These are phyloP conservation scores for Globisporangium alternatum DNA, from an alignment of 352 stramenopile genomes.

Conservation along the genomic window DNA sequence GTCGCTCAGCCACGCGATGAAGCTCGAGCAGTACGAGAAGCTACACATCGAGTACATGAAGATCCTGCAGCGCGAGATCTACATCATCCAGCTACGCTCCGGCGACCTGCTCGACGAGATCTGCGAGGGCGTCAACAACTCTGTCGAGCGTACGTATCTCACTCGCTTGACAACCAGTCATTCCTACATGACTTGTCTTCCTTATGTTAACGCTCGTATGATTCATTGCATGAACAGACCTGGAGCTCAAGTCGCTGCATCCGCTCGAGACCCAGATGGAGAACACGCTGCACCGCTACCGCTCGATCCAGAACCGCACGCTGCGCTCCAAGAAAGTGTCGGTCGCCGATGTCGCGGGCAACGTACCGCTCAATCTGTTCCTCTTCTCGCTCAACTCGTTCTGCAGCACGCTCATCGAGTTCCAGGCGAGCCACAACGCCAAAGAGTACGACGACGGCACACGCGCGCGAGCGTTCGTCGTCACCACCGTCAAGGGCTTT, in stretches of 20 bases:
- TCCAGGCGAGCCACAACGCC: constrained; percentile 32
- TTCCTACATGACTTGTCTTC: background rate
- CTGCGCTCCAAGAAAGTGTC: constrained; percentile 25
- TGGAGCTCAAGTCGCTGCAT: constrained; percentile 29
- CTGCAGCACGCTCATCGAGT: constrained; percentile 41
- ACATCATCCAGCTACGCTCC: constrained; percentile 39
- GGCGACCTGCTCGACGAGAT: constrained; percentile 42
- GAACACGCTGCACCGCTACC: constrained; percentile 35
- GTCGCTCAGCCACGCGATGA: constrained; percentile 43
- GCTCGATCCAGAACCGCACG: constrained; percentile 34
- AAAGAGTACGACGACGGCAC: constrained; percentile 28
- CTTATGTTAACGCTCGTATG: background rate
- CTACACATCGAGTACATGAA: constrained; percentile 47
- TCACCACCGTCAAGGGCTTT: constrained; percentile 25
- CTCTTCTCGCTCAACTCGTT: constrained; percentile 51
- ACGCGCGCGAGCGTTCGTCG: constrained; percentile 19
- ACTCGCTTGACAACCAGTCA: background rate
- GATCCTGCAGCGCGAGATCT: constrained; percentile 44
- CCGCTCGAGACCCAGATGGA: constrained; percentile 47
- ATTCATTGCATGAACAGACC: constrained; percentile 9
- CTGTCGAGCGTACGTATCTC: constrained; percentile 9
- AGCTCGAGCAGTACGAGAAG: constrained; percentile 39
- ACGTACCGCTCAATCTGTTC: constrained; percentile 53
- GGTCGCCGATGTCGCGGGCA: constrained; percentile 36
- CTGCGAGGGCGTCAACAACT: constrained; percentile 26